A percentile compares a stretch with the other conserved stretches of the same genome.
These are phyloP conservation scores for Tricladium varicosporioides DNA, from an alignment of 2,329 filamentous ascomycete species.

Conservation along the genomic window DNA sequence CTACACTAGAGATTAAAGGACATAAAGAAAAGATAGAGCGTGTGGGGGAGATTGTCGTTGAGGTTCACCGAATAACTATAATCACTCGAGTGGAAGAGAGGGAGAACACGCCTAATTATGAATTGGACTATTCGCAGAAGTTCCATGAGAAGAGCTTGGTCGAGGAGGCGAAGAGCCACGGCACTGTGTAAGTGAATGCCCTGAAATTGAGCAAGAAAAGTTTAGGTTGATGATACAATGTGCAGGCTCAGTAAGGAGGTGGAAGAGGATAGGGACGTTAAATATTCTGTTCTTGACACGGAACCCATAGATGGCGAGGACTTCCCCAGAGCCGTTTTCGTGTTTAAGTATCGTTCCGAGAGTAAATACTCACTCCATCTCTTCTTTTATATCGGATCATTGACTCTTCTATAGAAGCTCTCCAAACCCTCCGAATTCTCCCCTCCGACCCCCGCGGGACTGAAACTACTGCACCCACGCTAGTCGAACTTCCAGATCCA, in stretches of 20 bases:
- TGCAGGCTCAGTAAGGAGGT: neutral
- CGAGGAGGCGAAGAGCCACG: slow-evolving; percentile 18
- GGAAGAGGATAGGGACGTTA: neutral
- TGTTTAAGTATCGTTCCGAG: slow-evolving; percentile 28
- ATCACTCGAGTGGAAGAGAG: neutral
- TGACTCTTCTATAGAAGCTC: neutral
- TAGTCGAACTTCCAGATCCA: too few relatives aligned
- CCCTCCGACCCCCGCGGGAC: neutral
- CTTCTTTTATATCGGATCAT: neutral
- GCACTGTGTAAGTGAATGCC: slow-evolving; percentile 16
- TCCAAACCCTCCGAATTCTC: neutral
- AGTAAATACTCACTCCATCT: slow-evolving; percentile 12
- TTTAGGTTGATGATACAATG: too few relatives aligned
- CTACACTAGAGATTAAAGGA: neutral
- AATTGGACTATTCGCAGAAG: neutral
- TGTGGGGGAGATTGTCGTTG: neutral
- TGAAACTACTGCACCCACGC: too few relatives aligned
- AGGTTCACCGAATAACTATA: neutral
- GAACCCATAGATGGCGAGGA: slow-evolving; percentile 23
- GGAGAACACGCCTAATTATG: neutral
- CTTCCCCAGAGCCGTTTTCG: slow-evolving; percentile 16
- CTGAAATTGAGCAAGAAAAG: too few relatives aligned
- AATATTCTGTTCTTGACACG: neutral
- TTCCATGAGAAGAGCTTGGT: slow-evolving; percentile 24
- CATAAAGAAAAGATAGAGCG: neutral